Base-by-base conservation (phyloP, 768 basidiomycete species). In the Strobilomyces confusus region DNA sequence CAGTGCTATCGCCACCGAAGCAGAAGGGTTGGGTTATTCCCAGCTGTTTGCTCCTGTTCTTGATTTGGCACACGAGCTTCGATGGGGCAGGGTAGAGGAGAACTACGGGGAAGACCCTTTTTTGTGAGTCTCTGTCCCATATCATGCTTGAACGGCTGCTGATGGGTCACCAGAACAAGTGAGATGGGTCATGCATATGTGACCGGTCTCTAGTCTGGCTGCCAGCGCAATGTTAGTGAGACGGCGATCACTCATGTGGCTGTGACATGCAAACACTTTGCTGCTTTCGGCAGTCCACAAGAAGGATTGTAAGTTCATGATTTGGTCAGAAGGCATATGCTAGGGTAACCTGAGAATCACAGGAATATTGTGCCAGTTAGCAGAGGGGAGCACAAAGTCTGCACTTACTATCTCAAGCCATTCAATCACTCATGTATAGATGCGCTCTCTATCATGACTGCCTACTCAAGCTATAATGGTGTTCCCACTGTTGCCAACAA, bases 31-130 rank as follows among this genome's bases (percentile, higher is more conserved):
- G 6, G 77, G 86, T 1, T 76, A 83, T 55, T 77, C 72, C 42
- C 83, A 87, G 37, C 64, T 84, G 9, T 86, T 86, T 54, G 84
- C 86, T 0, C 85, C 84, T 1, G 85, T 86, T 0, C 75, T 88
- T 17, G 86, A 88, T 62, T 70, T 86, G 23, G 76, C 79, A 1
- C 77, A 84, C 2, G 86, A 88, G 59, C 72, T 85, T 23, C 73
- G 86, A 8, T 88, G 84, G 82, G 85, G 86, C 2, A 75, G 86
- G 6, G 82, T 87, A 1, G 86, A 88, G 58, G 84, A 87, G 58
- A 79, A 79, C 48, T 86, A 73, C 55, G 84, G 84, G 0, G 84
- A 87, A 66, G 84, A 86, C 57, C 79, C 80, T 1, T 84, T 79
- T 69, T 64, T 87, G 73, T 76, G 47, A 29, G 73, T 55, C 23